phyloP scores from a whole-genome alignment of 2,329 filamentous ascomycete genomes.

The Aspergillus clavatus region DNA sequence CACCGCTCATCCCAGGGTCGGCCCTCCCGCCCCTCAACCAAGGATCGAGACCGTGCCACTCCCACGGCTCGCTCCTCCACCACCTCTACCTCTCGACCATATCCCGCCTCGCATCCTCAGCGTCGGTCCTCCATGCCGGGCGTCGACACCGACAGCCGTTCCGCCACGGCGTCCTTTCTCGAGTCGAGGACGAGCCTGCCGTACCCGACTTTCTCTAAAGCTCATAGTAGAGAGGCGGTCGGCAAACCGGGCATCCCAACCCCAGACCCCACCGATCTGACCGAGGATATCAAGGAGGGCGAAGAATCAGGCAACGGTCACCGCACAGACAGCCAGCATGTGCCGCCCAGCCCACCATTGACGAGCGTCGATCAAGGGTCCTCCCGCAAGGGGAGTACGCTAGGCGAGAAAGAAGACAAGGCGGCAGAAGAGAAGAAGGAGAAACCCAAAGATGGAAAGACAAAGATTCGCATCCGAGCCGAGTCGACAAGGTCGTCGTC shows the following conservation, averaged over 20 bases:
- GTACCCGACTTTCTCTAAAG: conserved; percentile 83
- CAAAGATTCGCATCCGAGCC: conserved; percentile 35
- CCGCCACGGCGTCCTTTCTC: conserved; percentile 36
- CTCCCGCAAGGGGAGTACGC: conserved; percentile 33
- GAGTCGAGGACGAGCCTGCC: conserved; percentile 53
- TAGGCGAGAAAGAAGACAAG: conserved; percentile 28
- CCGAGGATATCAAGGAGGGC: conserved; percentile 45
- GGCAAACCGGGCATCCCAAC: conserved; percentile 53
- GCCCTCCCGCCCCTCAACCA: conserved; percentile 30
- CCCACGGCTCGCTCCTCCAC: conserved; percentile 29
- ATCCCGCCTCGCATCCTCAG: conserved; percentile 19
- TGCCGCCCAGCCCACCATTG: conserved; percentile 46
- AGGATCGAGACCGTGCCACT: conserved; percentile 28
- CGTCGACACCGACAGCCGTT: conserved; percentile 34
- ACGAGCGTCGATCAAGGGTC: conserved; percentile 41
- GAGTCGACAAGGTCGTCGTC: conserved; percentile 40
- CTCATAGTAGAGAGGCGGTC: conserved; percentile 83
- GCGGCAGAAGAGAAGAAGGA: conserved; percentile 33
- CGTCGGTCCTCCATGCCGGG: conserved; percentile 52
- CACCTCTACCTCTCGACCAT: conserved; percentile 19
- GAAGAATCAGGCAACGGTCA: conserved; percentile 21
- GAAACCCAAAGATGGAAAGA: conserved; percentile 31
- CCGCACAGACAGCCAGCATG: conserved; percentile 29
- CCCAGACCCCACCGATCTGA: conserved; percentile 67
- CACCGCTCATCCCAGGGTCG: conserved; percentile 30